Percentiles rank a stretch among this genome's conserved stretches.
phyloP scores from a whole-genome alignment of 108 stramenopile species.

The Mayamaea pseudoterrestris region DNA sequence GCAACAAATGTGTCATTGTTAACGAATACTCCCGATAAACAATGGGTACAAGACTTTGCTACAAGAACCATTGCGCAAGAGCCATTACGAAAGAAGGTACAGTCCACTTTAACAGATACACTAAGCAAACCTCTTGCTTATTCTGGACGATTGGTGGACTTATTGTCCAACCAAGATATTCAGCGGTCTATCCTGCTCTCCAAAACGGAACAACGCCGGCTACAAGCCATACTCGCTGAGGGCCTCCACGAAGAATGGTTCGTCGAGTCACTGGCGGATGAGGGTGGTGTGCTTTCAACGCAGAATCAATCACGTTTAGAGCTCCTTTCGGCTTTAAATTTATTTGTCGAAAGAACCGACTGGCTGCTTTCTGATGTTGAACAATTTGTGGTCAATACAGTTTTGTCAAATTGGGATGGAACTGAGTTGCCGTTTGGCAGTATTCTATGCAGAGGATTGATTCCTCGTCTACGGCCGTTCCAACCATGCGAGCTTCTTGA shows the following conservation, averaged over 20 bases:
- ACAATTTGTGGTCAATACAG: slow-evolving; percentile 3
- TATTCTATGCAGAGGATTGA: slow-evolving; percentile 1
- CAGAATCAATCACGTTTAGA: background rate
- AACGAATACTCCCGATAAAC: too few relatives aligned
- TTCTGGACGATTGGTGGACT: too few relatives aligned
- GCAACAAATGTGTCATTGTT: too few relatives aligned
- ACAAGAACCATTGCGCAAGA: too few relatives aligned
- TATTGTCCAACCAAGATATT: too few relatives aligned
- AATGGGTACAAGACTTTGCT: too few relatives aligned
- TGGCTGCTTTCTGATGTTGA: slow-evolving; percentile 2
- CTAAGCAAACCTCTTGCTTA: too few relatives aligned
- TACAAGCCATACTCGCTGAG: background rate
- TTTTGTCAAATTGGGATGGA: slow-evolving; percentile 10
- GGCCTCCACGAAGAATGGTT: background rate
- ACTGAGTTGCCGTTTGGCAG: background rate
- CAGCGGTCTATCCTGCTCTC: too few relatives aligned
- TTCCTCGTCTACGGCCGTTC: slow-evolving; percentile 1
- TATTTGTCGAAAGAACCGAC: background rate
- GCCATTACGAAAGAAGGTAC: too few relatives aligned
- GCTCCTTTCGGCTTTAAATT: background rate
- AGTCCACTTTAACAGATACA: too few relatives aligned
- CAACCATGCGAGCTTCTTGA: background rate
- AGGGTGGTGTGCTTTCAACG: too few relatives aligned
- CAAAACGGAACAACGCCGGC: background rate
- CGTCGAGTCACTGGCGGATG: too few relatives aligned